Percentiles rank a stretch among this genome's conserved stretches.
Evolutionary conservation across 208 protist species (phyloP).

Genomic region (Acanthamoeba triangularis): DNA sequence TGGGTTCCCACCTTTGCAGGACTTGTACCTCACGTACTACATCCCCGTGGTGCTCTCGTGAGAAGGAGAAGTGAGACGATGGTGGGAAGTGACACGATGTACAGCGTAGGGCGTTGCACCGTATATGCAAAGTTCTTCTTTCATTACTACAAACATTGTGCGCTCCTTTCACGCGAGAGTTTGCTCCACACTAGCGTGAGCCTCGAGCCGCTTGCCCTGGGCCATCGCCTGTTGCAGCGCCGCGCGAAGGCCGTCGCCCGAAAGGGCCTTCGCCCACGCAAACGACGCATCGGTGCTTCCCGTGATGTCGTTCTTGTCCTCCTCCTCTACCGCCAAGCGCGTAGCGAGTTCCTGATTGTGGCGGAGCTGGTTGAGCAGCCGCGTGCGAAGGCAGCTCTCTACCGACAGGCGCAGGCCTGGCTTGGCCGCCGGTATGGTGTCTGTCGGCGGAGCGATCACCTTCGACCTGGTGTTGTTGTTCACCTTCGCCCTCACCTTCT

Average conservation of each 20-base stretch:
- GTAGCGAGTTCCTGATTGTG: not conserved
- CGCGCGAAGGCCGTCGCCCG: not conserved
- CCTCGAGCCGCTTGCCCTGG: not conserved
- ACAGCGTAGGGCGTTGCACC: not conserved
- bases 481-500: not conserved
- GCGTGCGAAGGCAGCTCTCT: not conserved
- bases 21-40: slow-evolving; percentile 61
- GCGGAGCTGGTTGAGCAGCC: not conserved
- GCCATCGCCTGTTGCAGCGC: not conserved
- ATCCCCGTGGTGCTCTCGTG: slow-evolving; percentile 16
- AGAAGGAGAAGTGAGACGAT: not conserved
- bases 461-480: not conserved
- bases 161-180: too few relatives aligned
- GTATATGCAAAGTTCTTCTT: too few relatives aligned
- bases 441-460: too few relatives aligned
- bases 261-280: not conserved
- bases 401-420: not conserved
- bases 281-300: not conserved
- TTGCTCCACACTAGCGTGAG: not conserved
- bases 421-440: not conserved
- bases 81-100: not conserved
- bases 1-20: too few relatives aligned
- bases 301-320: not conserved
- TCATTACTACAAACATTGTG: not conserved
- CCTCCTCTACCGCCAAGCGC: not conserved